Percentiles rank a stretch among this genome's conserved stretches.
phyloP scores from a whole-genome alignment of 768 basidiomycete genomes.

The Leccinum variicolor region DNA sequence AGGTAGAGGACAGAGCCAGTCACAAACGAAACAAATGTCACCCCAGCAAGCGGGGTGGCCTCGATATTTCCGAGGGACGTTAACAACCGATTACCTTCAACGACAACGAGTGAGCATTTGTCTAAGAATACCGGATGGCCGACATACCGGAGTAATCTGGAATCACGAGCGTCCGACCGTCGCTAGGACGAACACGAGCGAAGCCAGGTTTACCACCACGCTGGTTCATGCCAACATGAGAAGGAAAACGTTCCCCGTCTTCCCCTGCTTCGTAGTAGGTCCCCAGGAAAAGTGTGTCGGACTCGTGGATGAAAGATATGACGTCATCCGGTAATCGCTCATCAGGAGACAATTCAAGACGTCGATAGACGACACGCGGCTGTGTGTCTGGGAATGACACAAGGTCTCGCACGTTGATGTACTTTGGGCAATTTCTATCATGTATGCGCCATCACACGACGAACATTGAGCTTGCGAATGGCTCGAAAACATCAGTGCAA shows the following conservation, averaged over 20 bases:
- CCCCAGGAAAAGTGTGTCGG: constrained; percentile 60
- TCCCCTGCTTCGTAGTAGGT: constrained; percentile 44
- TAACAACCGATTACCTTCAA: constrained; percentile 56
- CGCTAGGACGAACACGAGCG: constrained; percentile 50
- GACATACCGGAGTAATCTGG: constrained; percentile 57
- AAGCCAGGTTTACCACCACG: constrained; percentile 63
- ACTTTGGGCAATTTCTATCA: constrained; percentile 67
- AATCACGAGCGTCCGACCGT: constrained; percentile 52
- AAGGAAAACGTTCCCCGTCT: constrained; percentile 40
- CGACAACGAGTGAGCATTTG: not conserved
- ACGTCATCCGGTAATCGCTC: constrained; percentile 49
- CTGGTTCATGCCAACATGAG: constrained; percentile 66
- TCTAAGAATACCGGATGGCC: not conserved
- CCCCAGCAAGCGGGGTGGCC: constrained; percentile 51
- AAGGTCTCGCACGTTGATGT: constrained; percentile 57
- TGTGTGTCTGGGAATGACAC: constrained; percentile 37
- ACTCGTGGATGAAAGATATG: constrained; percentile 43
- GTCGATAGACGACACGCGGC: constrained; percentile 38
- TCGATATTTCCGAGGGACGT: constrained; percentile 65
- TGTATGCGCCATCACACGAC: not conserved
- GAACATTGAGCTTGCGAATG: not conserved
- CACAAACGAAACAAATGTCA: constrained; percentile 52
- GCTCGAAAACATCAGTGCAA: constrained; percentile 1
- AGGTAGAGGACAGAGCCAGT: constrained; percentile 62
- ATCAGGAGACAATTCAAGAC: constrained; percentile 28